Evolutionary conservation across 495 filamentous ascomycete species (phyloP).

Genomic region (Aspergillus steynii): DNA sequence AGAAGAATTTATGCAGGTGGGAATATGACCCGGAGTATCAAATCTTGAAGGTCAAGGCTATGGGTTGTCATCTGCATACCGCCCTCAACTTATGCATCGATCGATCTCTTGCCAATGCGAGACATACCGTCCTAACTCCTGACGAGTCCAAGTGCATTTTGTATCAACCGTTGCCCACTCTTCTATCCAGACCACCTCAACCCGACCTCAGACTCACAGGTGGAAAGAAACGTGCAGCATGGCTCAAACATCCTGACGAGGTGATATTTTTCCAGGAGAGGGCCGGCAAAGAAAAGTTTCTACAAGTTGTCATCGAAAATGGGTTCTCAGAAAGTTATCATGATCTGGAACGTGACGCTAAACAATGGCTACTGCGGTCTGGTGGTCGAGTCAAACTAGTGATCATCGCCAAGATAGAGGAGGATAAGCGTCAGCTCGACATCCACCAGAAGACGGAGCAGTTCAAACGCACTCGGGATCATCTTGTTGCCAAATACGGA

Average conservation of each 20-base stretch:
- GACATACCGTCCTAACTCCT: slow-evolving; percentile 2
- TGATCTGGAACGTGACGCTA: slow-evolving; percentile 4
- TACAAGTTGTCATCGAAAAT: slow-evolving; percentile 8
- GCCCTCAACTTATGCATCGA: no score
- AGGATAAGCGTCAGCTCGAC: slow-evolving; percentile 5
- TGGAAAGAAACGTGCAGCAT: slow-evolving; percentile 6
- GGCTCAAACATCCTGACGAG: slow-evolving; percentile 2
- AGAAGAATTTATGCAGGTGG: slow-evolving; percentile 8
- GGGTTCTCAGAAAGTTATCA: slow-evolving; percentile 7
- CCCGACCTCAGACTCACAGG: slow-evolving; percentile 1
- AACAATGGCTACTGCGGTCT: slow-evolving; percentile 10
- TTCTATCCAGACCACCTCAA: slow-evolving; percentile 5
- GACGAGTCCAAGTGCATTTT: slow-evolving; percentile 4
- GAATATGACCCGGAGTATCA: slow-evolving; percentile 8
- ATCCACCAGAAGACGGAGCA: slow-evolving; percentile 6
- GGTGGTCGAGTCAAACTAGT: slow-evolving; percentile 10
- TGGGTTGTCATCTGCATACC: neutral
- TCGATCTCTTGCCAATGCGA: neutral
- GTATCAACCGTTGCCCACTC: neutral
- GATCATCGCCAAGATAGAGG: slow-evolving; percentile 4
- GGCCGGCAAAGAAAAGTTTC: slow-evolving; percentile 1
- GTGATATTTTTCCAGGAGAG: slow-evolving; percentile 4
- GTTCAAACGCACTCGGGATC: slow-evolving; percentile 7
- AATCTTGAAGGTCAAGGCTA: slow-evolving; percentile 7
- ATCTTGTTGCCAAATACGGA: slow-evolving; percentile 3